Base-by-base conservation (phyloP, 306 rosid genomes). In the Fragaria iinumae region DNA sequence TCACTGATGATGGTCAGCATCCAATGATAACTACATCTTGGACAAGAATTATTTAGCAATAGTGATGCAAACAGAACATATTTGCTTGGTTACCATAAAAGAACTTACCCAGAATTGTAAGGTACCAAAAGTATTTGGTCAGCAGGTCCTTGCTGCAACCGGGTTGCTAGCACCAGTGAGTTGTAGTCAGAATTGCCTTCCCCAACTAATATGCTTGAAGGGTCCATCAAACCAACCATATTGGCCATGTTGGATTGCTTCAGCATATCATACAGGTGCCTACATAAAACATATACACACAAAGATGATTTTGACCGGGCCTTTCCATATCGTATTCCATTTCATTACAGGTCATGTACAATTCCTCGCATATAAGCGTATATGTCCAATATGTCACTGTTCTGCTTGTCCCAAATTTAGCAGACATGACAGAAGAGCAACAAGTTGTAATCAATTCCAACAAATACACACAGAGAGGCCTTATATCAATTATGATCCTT, bases 111-210 rank as follows among this genome's bases (percentile, higher is more conserved):
- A n/a, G 48, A 71, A 50, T 52, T 71, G 64, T 71, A 52, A 71
- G 75, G 75, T 32, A 71, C 75, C 75, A 71, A 34, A 20, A 71
- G 75, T 18, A 71, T 52, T 52, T 71, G 75, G 38, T 34, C 75
- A 36, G 48, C 11, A 11, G 75, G 21, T 63, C 25, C 34, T 50
- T 71, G 60, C 18, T 52, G 75, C 43, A 71, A 50, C 49, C 34
- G 21, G 13, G 48, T 56, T 52, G 75, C 64, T 5, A 71, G 63
- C 47, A 71, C 47, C 43, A 36, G 20, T 10, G 75, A 71, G n/a
- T 52, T 71, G 29, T 32, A 63, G 32, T 71, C 49, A 2, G 64
- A 50, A 71, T 71, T 36, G 11, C 65, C 75, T 11, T 20, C 64
- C 48, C 64, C 64, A 52, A 34, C 48, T 18, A 62, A 50, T 32